These are phyloP conservation scores for Trametes coccinea DNA, from an alignment of 768 basidiomycete species.

Conservation along the genomic window DNA sequence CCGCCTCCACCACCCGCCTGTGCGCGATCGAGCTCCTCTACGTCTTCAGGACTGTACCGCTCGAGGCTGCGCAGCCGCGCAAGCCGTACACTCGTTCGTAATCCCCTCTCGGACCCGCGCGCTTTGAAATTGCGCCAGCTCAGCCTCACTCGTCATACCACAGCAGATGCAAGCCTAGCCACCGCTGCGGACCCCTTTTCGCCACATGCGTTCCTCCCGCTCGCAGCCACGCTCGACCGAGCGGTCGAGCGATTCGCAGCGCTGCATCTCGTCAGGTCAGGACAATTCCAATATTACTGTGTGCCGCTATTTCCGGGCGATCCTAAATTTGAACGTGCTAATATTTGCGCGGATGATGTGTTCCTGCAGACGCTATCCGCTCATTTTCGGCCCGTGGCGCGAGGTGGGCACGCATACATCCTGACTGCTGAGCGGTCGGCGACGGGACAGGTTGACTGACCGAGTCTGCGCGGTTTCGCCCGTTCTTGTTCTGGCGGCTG, in stretches of 20 bases:
- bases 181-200: constrained; percentile 50
- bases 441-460: background rate
- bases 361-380: constrained; percentile 63
- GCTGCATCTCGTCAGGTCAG: constrained; percentile 59
- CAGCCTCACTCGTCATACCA: background rate
- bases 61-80: background rate
- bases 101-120: background rate
- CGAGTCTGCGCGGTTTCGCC: background rate
- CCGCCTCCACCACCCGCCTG: constrained; percentile 31
- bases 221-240: constrained; percentile 51
- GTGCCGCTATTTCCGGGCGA: background rate
- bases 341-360: background rate
- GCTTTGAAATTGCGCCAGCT: background rate
- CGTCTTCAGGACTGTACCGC: constrained; percentile 35
- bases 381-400: constrained; percentile 72
- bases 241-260: constrained; percentile 54
- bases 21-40: constrained; percentile 44
- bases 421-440: constrained; percentile 7
- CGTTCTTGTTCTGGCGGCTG: background rate
- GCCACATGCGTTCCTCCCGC: constrained; percentile 54
- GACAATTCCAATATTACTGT: constrained; percentile 15
- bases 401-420: constrained; percentile 42
- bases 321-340: constrained; percentile 11
- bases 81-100: background rate
- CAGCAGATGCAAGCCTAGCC: constrained; percentile 2